Conservation (phyloP, 1,284 basidiomycete species). For the Thelephora terrestris region DNA sequence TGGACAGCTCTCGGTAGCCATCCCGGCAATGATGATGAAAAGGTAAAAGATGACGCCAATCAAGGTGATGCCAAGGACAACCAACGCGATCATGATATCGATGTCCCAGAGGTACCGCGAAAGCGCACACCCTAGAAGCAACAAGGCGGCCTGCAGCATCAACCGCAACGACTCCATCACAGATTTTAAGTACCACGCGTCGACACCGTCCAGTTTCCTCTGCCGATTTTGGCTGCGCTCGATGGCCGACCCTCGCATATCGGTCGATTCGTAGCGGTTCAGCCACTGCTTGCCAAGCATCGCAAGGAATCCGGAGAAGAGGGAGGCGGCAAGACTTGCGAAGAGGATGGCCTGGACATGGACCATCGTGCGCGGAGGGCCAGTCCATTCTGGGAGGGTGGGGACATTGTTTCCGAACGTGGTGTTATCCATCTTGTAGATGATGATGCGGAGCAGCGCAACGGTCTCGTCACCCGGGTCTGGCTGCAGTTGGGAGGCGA, state of each 20-base stretch:
- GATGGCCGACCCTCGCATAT: too few species aligned
- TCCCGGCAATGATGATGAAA: neutral
- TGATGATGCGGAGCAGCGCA: conserved; percentile 1
- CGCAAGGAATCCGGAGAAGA: too few species aligned
- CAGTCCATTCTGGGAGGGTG: neutral
- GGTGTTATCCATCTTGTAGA: neutral
- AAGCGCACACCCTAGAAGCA: too few species aligned
- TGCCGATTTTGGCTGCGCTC: conserved; percentile 1
- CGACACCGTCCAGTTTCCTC: neutral
- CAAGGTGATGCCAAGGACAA: neutral
- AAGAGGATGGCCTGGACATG: too few species aligned
- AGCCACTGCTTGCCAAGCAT: too few species aligned
- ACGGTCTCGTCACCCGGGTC: conserved; percentile 1
- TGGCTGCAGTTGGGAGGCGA: conserved; percentile 4
- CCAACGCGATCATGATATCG: neutral
- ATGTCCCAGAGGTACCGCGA: too few species aligned
- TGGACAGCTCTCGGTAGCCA: neutral
- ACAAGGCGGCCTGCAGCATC: too few species aligned
- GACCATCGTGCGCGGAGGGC: neutral
- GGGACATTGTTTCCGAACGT: neutral
- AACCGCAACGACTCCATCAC: conserved; percentile 1
- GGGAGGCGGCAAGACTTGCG: too few species aligned
- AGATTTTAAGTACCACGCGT: neutral
- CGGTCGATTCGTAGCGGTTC: too few species aligned
- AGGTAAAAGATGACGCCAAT: conserved; percentile 1